Base-by-base conservation (phyloP, 2,329 filamentous ascomycete genomes). In the Lomentospora prolificans region DNA sequence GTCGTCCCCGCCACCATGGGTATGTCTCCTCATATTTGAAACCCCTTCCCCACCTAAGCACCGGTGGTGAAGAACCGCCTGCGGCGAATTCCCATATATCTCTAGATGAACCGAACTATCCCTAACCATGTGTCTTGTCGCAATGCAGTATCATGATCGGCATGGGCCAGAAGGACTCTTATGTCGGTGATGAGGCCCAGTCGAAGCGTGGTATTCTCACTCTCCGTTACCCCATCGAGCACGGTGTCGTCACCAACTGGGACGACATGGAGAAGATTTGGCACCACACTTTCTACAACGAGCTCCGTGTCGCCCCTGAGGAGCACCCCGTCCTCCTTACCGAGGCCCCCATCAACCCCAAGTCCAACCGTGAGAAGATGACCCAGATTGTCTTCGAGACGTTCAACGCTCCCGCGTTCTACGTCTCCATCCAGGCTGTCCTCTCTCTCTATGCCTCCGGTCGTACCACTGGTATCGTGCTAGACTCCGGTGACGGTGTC, bases 351-450 rank as follows among this genome's bases (percentile, higher is more conserved):
- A 97, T 99, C 87, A 99, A 99, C 87, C 94, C 94, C 76, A 97
- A 97, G 86, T 95, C 89, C 82, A 99, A 99, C 85, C 89, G 94
- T 86, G 94, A 99, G 85, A 99, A 99, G 90, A 99, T 99, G 94
- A 97, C 94, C 67, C 94, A 99, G 82, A 99, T 99, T 65, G 91
- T 99, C 75, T 99, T 99, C 82, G 94, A 99, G 86, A 99, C 94
- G 69, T 99, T 99, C 87, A 97, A 99, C 82, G 92, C 94, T 69
- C 94, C 94, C 67, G 94, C 94, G 68, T 97, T 99, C 86, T 99
- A 99, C 85, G 94, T 99, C 82, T 97, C 94, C 71, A 99, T 99
- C 77, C 92, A 97, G 85, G 94, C 94, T 74, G 94, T 99, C 64
- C 85, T 99, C 69, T 99, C 94, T 63, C 88, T 99, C 75, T 99